Evolutionary conservation across 257 asterid species (phyloP).

Genomic region (Penstemon eatonii): DNA sequence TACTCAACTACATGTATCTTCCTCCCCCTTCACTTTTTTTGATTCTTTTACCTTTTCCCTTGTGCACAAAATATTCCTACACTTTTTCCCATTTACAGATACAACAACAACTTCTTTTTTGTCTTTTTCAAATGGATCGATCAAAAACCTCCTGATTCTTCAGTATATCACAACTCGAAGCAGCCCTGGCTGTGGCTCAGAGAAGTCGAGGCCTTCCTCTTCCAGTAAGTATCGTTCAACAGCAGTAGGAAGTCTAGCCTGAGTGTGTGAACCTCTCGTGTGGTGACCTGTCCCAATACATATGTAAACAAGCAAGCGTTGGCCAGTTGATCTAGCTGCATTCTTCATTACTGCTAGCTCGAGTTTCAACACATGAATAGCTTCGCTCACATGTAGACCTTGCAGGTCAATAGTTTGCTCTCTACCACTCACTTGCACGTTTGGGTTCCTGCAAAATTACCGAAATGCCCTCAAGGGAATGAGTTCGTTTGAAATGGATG

Average conservation of each 20-base stretch:
- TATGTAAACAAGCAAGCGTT: conserved; percentile 73
- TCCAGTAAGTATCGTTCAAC: conserved; percentile 90
- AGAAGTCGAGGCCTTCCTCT: conserved; percentile 82
- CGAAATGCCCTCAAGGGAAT: not conserved
- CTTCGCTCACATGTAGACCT: conserved; percentile 97
- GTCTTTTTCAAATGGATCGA: conserved; percentile 18
- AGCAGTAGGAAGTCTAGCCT: conserved; percentile 84
- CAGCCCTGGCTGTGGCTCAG: conserved; percentile 96
- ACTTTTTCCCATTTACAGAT: conserved; percentile 53
- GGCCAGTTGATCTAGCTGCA: conserved; percentile 80
- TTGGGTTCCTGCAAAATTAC: conserved; percentile 60
- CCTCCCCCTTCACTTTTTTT: conserved; percentile 25
- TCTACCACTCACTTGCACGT: conserved; percentile 59
- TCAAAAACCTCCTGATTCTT: conserved; percentile 42
- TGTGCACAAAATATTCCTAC: conserved; percentile 38
- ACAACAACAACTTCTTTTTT: conserved; percentile 33
- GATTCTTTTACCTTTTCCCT: conserved; percentile 20
- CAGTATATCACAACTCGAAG: conserved; percentile 70
- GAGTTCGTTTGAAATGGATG: no score
- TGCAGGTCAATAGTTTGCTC: conserved; percentile 93
- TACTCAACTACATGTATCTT: conserved; percentile 35
- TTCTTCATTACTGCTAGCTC: conserved; percentile 77
- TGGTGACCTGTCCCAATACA: conserved; percentile 98
- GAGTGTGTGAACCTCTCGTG: conserved; percentile 86
- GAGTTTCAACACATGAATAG: conserved; percentile 83